These are phyloP conservation scores for Stylosanthes scabra DNA, from an alignment of 331 rosid species.

Conservation along the genomic window DNA sequence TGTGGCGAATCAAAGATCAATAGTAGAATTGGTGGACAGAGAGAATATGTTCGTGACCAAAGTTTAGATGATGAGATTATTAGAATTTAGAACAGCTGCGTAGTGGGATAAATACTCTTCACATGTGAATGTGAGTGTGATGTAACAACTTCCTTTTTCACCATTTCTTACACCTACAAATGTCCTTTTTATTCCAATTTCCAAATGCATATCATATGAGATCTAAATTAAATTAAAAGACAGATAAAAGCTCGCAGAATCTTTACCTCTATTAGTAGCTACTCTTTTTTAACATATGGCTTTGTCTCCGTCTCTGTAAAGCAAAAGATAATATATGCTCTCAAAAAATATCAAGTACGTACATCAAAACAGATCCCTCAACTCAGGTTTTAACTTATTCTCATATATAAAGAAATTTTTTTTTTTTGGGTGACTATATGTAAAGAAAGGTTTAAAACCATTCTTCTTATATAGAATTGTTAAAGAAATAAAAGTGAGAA, in stretches of 20 bases:
- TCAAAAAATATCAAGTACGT: no score
- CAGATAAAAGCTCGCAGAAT: slow-evolving; percentile 11
- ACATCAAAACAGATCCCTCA: no score
- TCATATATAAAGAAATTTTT: no score
- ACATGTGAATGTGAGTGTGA: background rate
- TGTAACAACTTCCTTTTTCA: background rate
- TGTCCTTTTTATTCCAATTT: slow-evolving; percentile 35
- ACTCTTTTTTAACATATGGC: background rate
- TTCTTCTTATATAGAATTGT: no score
- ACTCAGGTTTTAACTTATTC: no score
- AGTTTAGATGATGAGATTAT: background rate
- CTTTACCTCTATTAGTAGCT: background rate
- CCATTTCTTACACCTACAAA: background rate
- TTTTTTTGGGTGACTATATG: no score
- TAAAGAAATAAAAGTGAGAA: no score
- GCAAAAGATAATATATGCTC: background rate
- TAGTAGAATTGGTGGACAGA: background rate
- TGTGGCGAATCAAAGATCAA: background rate
- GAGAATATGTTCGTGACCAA: slow-evolving; percentile 24
- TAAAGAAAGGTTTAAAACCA: no score
- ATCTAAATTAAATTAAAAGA: background rate
- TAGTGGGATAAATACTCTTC: slow-evolving; percentile 12
- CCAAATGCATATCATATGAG: background rate
- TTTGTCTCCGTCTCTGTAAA: background rate
- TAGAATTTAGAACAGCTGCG: background rate